Evolutionary conservation across 768 basidiomycete species (phyloP), one percentile per base, ranked within the genome.

Genomic region (Phlebiopsis gigantea): DNA sequence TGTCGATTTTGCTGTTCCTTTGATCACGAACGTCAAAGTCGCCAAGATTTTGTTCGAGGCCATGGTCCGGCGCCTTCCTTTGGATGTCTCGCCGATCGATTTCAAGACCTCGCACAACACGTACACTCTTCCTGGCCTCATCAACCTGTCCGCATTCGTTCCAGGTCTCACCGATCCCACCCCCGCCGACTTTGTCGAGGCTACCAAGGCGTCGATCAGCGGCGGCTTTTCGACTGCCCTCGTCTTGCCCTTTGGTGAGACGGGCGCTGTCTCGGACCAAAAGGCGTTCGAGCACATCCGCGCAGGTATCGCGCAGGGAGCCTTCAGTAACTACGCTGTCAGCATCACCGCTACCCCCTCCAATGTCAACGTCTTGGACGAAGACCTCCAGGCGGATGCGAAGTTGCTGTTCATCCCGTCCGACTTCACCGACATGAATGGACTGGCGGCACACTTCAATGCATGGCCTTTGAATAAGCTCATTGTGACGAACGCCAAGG

Each of bases 31-130:
- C 70, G 90, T 99, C 75, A 99, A 99, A 77, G 34, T 39, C 17
- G 96, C 96, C 55, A 99, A 98, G 71, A 79, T 99, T 68, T 81
- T 98, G 41, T 89, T 92, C 15, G 94, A 98, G 73, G 97, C 96
- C 1, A 77, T 95, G 48, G 86, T 93, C 49, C 84, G 93, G 61
- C 93, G 85, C 71, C 77, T 96, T n/a, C 84, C 93, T 4, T 78
- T 98, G 45, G 89, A 97, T 42, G 90, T 99, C 28, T 90, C 93
- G 8, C 86, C 77, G 53, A 79, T 96, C 61, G 97, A 99, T 70
- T 90, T 84, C 74, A 98, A 98, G 81, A 91, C 87, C 51, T 97
- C 93, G 5, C 93, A 97, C 71, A 79, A 80, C 47, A 95, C 93
- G 0, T 84, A 93, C 66, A 85, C 81, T 17, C 90, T 98, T 79